Evolutionary conservation across 805 yeast species (phyloP).

Genomic region (Wickerhamomyces ciferrii): DNA sequence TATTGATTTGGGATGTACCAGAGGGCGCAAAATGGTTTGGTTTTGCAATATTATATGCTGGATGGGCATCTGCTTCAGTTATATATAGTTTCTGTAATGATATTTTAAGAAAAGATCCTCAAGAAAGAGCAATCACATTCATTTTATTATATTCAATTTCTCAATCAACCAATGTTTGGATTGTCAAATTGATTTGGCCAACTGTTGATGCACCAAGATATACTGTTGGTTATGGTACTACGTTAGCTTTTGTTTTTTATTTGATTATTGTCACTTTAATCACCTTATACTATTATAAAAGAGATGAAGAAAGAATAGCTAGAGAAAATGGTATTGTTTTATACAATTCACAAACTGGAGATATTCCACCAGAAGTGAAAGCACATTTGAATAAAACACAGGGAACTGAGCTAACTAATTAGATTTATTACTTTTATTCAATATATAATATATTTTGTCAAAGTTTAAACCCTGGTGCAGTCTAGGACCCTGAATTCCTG

Average conservation of each 20-base stretch:
- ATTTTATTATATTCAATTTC: conserved; percentile 45
- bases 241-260: conserved; percentile 22
- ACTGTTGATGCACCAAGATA: conserved; percentile 53
- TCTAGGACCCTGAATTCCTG: too few species aligned
- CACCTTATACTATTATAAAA: conserved; percentile 29
- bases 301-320: conserved; percentile 32
- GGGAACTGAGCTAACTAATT: too few species aligned
- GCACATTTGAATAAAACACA: too few species aligned
- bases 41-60: conserved; percentile 47
- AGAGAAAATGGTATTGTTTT: conserved; percentile 28
- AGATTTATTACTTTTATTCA: too few species aligned
- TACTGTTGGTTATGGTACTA: conserved; percentile 45
- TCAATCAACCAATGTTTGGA: conserved; percentile 50
- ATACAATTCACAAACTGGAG: not conserved
- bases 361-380: not conserved
- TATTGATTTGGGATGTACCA: conserved; percentile 52
- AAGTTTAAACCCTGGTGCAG: too few species aligned
- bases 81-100: conserved; percentile 55
- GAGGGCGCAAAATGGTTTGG: conserved; percentile 58
- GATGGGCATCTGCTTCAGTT: conserved; percentile 60
- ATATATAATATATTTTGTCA: too few species aligned
- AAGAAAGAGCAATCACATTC: conserved; percentile 44
- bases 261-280: conserved; percentile 9
- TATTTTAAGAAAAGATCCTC: conserved; percentile 47
- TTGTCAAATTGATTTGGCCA: conserved; percentile 22